Percentiles rank a stretch among this genome's conserved stretches.
Evolutionary conservation across 2,329 filamentous ascomycete species (phyloP).

Genomic region (Diaporthe batatas): DNA sequence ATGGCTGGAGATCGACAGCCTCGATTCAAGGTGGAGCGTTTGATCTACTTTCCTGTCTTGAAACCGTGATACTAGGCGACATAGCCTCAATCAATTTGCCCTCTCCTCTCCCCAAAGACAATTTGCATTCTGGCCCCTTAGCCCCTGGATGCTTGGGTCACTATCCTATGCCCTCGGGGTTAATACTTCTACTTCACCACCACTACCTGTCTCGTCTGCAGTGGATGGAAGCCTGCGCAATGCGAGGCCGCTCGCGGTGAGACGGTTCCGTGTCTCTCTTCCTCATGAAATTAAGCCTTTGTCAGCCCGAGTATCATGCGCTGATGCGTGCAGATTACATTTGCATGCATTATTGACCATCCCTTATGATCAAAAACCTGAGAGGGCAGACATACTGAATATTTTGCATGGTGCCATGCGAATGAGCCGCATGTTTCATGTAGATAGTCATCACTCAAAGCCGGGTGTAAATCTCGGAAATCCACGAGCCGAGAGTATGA

Average conservation of each 20-base stretch:
- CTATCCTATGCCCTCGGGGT: background rate
- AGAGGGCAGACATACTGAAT: background rate
- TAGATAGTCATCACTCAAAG: background rate
- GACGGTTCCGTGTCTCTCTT: too few relatives aligned
- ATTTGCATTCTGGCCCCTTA: background rate
- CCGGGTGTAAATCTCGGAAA: background rate
- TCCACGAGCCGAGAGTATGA: slow-evolving; percentile 9
- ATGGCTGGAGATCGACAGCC: slow-evolving; percentile 7
- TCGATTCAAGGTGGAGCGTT: slow-evolving; percentile 21
- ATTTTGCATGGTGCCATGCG: background rate
- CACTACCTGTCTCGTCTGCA: background rate
- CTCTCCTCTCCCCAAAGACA: slow-evolving; percentile 4
- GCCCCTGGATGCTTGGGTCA: background rate
- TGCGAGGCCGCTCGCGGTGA: background rate
- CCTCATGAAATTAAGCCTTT: background rate
- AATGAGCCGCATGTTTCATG: slow-evolving; percentile 19
- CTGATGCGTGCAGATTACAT: background rate
- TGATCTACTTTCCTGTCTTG: slow-evolving; percentile 11
- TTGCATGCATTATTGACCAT: background rate
- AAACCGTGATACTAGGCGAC: slow-evolving; percentile 3
- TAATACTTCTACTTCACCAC: background rate
- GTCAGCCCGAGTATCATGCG: background rate
- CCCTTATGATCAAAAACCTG: too few relatives aligned
- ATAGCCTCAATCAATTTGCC: slow-evolving; percentile 5
- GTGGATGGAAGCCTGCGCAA: background rate